Evolutionary conservation across 768 basidiomycete genomes (phyloP).

Genomic region (Suillus americanus): DNA sequence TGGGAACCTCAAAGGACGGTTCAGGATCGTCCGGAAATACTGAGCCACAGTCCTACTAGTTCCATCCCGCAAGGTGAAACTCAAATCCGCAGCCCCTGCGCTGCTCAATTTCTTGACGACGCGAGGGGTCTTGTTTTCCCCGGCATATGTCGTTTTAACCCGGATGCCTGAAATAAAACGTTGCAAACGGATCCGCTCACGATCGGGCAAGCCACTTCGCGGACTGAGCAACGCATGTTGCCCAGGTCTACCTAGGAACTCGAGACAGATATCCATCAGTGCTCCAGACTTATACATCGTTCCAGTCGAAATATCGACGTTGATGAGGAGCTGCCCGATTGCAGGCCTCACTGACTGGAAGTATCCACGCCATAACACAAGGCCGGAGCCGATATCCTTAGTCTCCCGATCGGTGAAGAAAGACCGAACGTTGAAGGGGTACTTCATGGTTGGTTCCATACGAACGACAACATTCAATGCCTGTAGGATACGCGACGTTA

Average conservation of each 20-base stretch:
- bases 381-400: slow-evolving; percentile 55
- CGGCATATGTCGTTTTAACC: slow-evolving; percentile 42
- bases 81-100: slow-evolving; percentile 51
- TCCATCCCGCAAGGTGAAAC: slow-evolving; percentile 60
- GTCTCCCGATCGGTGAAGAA: slow-evolving; percentile 66
- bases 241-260: slow-evolving; percentile 42
- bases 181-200: slow-evolving; percentile 51
- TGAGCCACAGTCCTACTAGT: slow-evolving; percentile 54
- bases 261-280: slow-evolving; percentile 57
- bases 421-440: slow-evolving; percentile 72
- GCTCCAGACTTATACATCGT: slow-evolving; percentile 71
- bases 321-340: slow-evolving; percentile 62
- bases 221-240: slow-evolving; percentile 40
- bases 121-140: slow-evolving; percentile 46
- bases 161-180: slow-evolving; percentile 56
- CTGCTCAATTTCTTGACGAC: slow-evolving; percentile 61
- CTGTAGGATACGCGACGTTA: slow-evolving; percentile 31
- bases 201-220: slow-evolving; percentile 42
- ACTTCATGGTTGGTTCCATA: slow-evolving; percentile 66
- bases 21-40: slow-evolving; percentile 57
- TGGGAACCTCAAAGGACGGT: slow-evolving; percentile 56
- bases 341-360: slow-evolving; percentile 79
- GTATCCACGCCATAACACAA: slow-evolving; percentile 76
- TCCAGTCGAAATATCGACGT: slow-evolving; percentile 77
- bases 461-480: slow-evolving; percentile 75